Percentiles rank a stretch among this genome's conserved stretches.
Conservation (phyloP, 2,329 filamentous ascomycete genomes). For the Fusarium piperis region DNA sequence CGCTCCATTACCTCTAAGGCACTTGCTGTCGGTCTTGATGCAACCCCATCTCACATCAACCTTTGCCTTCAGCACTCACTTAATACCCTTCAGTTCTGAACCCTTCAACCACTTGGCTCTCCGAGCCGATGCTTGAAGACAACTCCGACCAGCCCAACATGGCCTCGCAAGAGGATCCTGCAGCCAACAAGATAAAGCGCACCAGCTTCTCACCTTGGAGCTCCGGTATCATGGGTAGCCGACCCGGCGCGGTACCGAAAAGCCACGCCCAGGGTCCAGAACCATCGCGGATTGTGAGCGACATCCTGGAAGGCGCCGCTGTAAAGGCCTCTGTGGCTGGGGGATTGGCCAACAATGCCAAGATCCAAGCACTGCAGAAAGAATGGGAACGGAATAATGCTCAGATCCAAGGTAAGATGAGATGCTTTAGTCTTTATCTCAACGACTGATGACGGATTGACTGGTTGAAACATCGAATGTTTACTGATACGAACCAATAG, state of each 20-base stretch:
- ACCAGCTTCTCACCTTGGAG: conserved; percentile 31
- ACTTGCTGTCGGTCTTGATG: not conserved
- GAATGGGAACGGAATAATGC: conserved; percentile 41
- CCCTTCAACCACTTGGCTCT: not conserved
- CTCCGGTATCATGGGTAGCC: conserved; percentile 15
- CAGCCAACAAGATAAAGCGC: conserved; percentile 21
- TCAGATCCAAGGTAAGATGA: conserved; percentile 16
- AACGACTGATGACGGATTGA: not conserved
- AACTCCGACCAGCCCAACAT: not conserved
- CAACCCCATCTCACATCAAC: not conserved
- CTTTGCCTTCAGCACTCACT: not conserved
- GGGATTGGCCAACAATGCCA: conserved; percentile 25
- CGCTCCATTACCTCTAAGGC: not conserved
- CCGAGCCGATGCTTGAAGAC: conserved; percentile 10
- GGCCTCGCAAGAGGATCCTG: conserved; percentile 9
- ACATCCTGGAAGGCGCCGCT: conserved; percentile 18
- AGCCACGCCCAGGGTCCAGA: conserved; percentile 2
- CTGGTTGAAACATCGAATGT: not conserved
- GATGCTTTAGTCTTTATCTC: not conserved
- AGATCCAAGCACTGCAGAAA: conserved; percentile 43
- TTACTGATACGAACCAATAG: not conserved
- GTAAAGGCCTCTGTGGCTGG: not conserved
- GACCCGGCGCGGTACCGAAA: not conserved
- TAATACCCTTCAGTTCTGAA: not conserved
- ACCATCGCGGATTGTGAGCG: conserved; percentile 37